phyloP scores from a whole-genome alignment of 164 flowering plant genomes.

The Paratinospora sagittata region DNA sequence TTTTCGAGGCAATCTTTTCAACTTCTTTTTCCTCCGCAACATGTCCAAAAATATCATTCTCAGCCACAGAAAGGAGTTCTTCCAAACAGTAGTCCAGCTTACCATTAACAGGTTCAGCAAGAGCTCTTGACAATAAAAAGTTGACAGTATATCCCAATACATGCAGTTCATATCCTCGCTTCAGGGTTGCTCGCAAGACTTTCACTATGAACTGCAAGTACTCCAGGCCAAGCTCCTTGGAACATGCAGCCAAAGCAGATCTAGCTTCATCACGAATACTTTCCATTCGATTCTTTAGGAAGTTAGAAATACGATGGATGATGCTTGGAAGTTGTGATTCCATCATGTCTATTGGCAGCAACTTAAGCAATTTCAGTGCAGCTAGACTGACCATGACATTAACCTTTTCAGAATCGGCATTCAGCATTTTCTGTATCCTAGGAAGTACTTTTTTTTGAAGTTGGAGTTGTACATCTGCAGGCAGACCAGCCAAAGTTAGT shows the following conservation, averaged over 20 bases:
- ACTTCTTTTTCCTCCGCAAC: constrained; percentile 93
- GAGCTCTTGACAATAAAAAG: constrained; percentile 53
- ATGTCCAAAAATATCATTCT: constrained; percentile 84
- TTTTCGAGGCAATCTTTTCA: constrained; percentile 92
- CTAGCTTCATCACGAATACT: constrained; percentile 92
- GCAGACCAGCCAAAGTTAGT: constrained; percentile 8
- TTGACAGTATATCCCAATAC: constrained; percentile 79
- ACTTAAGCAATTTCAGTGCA: constrained; percentile 66
- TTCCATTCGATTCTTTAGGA: constrained; percentile 63
- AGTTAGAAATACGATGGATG: constrained; percentile 68
- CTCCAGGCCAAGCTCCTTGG: constrained; percentile 77
- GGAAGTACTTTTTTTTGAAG: constrained; percentile 62
- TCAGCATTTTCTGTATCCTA: constrained; percentile 57
- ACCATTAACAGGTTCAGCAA: constrained; percentile 30
- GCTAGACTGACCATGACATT: constrained; percentile 66
- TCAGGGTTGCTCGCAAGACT: constrained; percentile 58
- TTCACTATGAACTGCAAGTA: constrained; percentile 59
- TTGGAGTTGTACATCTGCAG: constrained; percentile 37
- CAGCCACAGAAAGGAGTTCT: constrained; percentile 65
- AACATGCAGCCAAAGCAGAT: constrained; percentile 76
- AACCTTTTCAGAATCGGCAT: constrained; percentile 50
- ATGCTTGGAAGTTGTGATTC: constrained; percentile 73
- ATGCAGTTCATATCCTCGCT: constrained; percentile 88
- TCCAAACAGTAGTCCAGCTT: constrained; percentile 73
- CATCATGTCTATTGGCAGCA: constrained; percentile 67